Percentiles rank a stretch among this genome's conserved stretches.
Conservation (phyloP, 805 yeast species). For the Torulaspora quercuum region DNA sequence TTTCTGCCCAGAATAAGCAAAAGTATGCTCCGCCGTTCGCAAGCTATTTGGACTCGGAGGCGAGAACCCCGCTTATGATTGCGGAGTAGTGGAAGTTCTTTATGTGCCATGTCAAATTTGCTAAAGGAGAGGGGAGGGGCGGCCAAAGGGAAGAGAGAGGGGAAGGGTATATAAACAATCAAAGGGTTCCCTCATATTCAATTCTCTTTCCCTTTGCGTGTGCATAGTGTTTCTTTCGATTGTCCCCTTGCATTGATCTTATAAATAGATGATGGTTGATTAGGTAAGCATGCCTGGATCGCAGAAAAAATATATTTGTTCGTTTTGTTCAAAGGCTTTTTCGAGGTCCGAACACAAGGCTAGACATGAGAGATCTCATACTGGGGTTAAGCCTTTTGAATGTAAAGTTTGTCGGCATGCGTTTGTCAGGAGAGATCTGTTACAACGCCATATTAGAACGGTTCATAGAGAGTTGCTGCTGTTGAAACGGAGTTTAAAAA, state of each 20-base stretch:
- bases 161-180: conserved; percentile 1
- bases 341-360: conserved; percentile 76
- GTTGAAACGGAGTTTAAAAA: conserved; percentile 23
- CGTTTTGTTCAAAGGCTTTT: conserved; percentile 75
- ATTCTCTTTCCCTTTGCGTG: too few relatives aligned
- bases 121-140: too few relatives aligned
- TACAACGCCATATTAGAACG: conserved; percentile 74
- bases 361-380: conserved; percentile 76
- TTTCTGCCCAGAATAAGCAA: too few relatives aligned
- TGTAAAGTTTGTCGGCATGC: conserved; percentile 67
- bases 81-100: background rate
- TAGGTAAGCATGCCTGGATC: too few relatives aligned
- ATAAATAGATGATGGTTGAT: too few relatives aligned
- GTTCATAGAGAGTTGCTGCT: conserved; percentile 51
- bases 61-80: conserved; percentile 3
- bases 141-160: conserved; percentile 1
- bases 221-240: too few relatives aligned
- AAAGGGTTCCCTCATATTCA: too few relatives aligned
- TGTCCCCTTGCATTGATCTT: too few relatives aligned
- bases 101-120: conserved; percentile 1
- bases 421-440: conserved; percentile 72
- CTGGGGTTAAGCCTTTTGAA: conserved; percentile 75
- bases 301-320: conserved; percentile 68
- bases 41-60: conserved; percentile 1
- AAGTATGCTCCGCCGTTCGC: too few relatives aligned